Percentiles rank a stretch among this genome's conserved stretches.
These are phyloP conservation scores for Penicillium sp. DNA, from an alignment of 2,329 filamentous ascomycete species.

Conservation along the genomic window DNA sequence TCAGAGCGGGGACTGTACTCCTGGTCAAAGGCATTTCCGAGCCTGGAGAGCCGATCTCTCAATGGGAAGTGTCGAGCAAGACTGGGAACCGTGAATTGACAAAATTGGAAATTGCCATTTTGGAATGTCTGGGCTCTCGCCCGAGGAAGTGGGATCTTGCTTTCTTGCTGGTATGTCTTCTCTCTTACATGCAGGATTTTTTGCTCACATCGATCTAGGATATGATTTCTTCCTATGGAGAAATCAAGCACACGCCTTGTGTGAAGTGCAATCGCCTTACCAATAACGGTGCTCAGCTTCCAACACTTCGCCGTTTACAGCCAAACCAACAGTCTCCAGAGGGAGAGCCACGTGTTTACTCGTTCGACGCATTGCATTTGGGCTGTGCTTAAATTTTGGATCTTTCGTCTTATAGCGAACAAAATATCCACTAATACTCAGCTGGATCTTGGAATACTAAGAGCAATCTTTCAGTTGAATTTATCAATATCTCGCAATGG, in stretches of 20 bases:
- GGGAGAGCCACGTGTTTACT: conserved; percentile 16
- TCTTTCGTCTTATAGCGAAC: neutral
- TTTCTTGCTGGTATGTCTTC: conserved; percentile 39
- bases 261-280: conserved; percentile 41
- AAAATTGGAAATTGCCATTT: conserved; percentile 37
- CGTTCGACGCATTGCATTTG: conserved; percentile 40
- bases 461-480: neutral
- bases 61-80: conserved; percentile 39
- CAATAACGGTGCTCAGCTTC: conserved; percentile 41
- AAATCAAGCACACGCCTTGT: conserved; percentile 43
- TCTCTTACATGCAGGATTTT: neutral
- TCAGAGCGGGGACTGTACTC: conserved; percentile 38
- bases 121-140: conserved; percentile 37
- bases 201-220: conserved; percentile 31
- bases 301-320: conserved; percentile 36
- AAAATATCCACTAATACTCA: neutral
- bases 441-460: no score
- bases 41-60: conserved; percentile 19
- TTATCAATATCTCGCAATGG: neutral
- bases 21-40: conserved; percentile 29
- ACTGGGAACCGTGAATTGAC: conserved; percentile 26
- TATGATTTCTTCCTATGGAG: conserved; percentile 45
- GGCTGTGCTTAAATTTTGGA: conserved; percentile 26
- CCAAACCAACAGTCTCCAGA: conserved; percentile 16
- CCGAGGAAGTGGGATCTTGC: conserved; percentile 41